Percentiles rank a stretch among this genome's conserved stretches.
Evolutionary conservation across 371 early-diverging fungal genomes (phyloP).

Genomic region (Haplosporangium sp.): DNA sequence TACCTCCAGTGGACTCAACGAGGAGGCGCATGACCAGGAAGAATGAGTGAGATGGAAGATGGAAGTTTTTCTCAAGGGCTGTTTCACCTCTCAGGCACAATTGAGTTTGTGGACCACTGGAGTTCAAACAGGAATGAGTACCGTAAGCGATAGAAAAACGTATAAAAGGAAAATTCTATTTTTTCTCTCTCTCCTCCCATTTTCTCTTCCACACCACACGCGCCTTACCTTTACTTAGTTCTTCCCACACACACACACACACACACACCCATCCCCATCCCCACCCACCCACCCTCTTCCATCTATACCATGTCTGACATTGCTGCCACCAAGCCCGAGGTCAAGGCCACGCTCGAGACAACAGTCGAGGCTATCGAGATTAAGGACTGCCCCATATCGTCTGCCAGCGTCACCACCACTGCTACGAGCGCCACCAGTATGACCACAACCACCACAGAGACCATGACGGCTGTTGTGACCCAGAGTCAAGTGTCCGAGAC

Average conservation of each 20-base stretch:
- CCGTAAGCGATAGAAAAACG: background rate
- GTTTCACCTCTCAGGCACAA: no score
- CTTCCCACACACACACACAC: background rate
- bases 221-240: background rate
- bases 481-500: constrained; percentile 4
- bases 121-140: no score
- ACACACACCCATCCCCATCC: background rate
- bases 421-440: background rate
- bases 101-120: no score
- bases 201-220: background rate
- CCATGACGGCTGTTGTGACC: constrained; percentile 4
- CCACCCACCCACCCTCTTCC: background rate
- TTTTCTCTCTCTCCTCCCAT: background rate
- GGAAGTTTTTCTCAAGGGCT: no score
- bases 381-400: constrained; percentile 5
- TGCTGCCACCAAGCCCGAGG: constrained; percentile 20
- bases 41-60: no score
- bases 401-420: background rate
- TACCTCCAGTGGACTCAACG: no score
- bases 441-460: background rate
- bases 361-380: constrained; percentile 21
- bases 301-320: constrained; percentile 17
- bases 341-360: constrained; percentile 12
- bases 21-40: no score
- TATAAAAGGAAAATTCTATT: background rate